Evolutionary conservation across 441 rosid species (phyloP), one percentile per base, ranked within the genome.

Genomic region (Breynia disticha): DNA sequence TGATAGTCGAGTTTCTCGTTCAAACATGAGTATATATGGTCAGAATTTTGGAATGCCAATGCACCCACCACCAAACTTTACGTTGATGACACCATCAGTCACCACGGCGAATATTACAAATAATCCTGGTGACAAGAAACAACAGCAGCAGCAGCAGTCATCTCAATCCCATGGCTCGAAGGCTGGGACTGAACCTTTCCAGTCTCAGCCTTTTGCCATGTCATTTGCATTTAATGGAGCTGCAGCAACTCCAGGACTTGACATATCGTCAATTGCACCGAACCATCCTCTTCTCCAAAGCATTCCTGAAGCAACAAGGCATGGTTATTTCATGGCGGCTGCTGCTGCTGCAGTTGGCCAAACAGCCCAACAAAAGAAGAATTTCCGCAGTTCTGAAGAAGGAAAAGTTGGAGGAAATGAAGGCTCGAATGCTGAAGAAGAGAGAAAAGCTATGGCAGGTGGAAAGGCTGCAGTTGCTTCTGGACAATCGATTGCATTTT

Each of bases 401-500:
- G 83, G 77, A 18, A 91, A 86, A 58, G 53, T 62, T 5, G 89
- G 82, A 20, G 73, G 74, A 24, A 57, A 54, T 61, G 76, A 82
- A 59, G 65, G 66, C 55, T 55, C 78, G 14, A 76, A 62, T 52
- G 43, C 55, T 16, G 97, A 89, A 41, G 97, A 84, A 54, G 97
- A 81, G 19, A 86, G 86, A 64, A 89, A 84, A 71, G 49, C 74
- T 10, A 45, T 69, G 62, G 50, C 69, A 2, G 95, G 81, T 50
- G 90, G 81, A 56, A 89, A 80, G 64, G 64, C 66, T 32, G 63
- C 74, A 11, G 54, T 56, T 15, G 55, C 57, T 55, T 57, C 65
- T 19, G 95, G 84, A 48, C 98, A 88, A 61, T 82, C 83, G 13
- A 84, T 88, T 82, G 91, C 86, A 50, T 88, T 93, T 74, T 76